Conservation (phyloP, 768 basidiomycete species). For the Rossbeevera mucosa region DNA sequence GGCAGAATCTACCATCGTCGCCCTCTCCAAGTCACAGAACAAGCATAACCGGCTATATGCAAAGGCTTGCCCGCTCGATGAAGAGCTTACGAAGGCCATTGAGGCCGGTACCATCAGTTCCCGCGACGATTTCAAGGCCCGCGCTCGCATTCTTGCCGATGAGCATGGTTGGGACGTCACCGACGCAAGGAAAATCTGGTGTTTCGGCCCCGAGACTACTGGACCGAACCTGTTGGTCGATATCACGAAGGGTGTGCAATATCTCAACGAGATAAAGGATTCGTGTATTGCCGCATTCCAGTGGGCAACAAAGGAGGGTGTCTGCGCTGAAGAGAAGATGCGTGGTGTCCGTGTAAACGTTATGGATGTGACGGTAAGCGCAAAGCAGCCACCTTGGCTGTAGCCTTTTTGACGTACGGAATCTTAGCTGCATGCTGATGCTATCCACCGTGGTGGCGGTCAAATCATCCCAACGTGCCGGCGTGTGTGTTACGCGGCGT, state of each 20-base stretch:
- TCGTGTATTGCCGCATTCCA: constrained; percentile 99
- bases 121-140: constrained; percentile 96
- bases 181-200: constrained; percentile 99
- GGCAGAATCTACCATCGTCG: constrained; percentile 91
- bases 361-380: constrained; percentile 85
- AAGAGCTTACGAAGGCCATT: constrained; percentile 91
- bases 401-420: neutral
- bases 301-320: constrained; percentile 99
- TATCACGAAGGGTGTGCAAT: constrained; percentile 98
- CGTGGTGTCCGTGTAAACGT: constrained; percentile 96
- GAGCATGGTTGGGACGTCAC: constrained; percentile 98
- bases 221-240: constrained; percentile 97
- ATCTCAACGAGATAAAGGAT: constrained; percentile 99
- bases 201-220: constrained; percentile 97
- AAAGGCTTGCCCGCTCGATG: constrained; percentile 89
- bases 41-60: constrained; percentile 99
- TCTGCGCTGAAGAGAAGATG: constrained; percentile 96
- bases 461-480: constrained; percentile 97
- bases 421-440: constrained; percentile 87
- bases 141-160: constrained; percentile 93
- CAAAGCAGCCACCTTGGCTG: neutral
- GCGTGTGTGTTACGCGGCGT: constrained; percentile 94
- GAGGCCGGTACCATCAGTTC: constrained; percentile 80
- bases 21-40: constrained; percentile 98
- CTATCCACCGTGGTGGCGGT: constrained; percentile 99